These are phyloP conservation scores for Colletotrichum godetiae DNA, from an alignment of 2,329 filamentous ascomycete genomes.

Conservation along the genomic window DNA sequence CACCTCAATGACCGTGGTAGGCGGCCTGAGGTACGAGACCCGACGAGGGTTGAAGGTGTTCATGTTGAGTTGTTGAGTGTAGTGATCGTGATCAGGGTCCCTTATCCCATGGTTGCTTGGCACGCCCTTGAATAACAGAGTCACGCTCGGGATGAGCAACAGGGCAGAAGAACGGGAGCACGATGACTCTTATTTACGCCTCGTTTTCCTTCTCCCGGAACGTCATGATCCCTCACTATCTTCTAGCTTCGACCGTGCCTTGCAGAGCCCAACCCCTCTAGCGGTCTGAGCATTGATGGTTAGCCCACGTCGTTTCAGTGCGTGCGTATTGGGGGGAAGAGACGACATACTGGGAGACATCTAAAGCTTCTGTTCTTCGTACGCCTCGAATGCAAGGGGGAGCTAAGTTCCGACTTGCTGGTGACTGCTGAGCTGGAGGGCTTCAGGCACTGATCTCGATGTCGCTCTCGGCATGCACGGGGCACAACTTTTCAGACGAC, in stretches of 20 bases:
- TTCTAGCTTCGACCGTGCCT: constrained; percentile 14
- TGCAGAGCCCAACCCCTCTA: constrained; percentile 19
- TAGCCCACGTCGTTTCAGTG: constrained; percentile 31
- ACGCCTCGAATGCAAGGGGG: neutral
- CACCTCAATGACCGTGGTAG: constrained; percentile 1
- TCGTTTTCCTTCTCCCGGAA: neutral
- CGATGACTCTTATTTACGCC: constrained; percentile 31
- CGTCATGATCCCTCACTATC: constrained; percentile 15
- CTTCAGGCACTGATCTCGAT: constrained; percentile 9
- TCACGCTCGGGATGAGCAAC: neutral
- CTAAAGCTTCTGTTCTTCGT: neutral
- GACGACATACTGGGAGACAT: constrained; percentile 6
- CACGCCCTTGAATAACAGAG: neutral
- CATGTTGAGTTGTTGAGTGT: constrained; percentile 12
- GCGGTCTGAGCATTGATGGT: constrained; percentile 29
- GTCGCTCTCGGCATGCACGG: constrained; percentile 12
- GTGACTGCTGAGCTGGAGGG: neutral
- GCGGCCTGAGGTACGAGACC: constrained; percentile 28
- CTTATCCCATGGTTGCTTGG: constrained; percentile 16
- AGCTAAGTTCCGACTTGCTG: neutral
- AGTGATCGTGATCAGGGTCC: neutral
- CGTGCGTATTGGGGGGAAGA: constrained; percentile 23
- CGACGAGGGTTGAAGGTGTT: constrained; percentile 34
- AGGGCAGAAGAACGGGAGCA: neutral
- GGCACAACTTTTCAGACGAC: constrained; percentile 20